Percentiles rank a stretch among this genome's conserved stretches.
Evolutionary conservation across 108 stramenopile genomes (phyloP).

Genomic region (Aureococcus anophagefferens): DNA sequence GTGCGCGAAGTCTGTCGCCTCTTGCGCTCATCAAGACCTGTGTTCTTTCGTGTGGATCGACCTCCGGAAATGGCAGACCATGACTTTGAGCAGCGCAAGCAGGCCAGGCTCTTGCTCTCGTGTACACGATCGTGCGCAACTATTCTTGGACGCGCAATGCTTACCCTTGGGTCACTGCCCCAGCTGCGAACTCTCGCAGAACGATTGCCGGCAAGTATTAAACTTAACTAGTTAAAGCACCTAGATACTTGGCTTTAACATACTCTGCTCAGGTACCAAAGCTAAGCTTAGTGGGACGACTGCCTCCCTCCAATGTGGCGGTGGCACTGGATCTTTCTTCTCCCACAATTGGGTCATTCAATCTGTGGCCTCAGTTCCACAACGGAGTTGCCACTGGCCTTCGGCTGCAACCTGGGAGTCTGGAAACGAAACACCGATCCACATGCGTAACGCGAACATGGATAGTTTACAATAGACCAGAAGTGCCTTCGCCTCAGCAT

Average conservation of each 20-base stretch:
- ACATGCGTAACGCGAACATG: constrained; percentile 73
- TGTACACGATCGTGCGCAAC: constrained; percentile 72
- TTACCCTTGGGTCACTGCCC: constrained; percentile 79
- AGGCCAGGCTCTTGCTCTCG: constrained; percentile 66
- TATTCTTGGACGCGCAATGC: constrained; percentile 86
- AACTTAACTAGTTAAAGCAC: too few species aligned
- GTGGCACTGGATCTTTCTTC: constrained; percentile 63
- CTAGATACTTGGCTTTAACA: too few species aligned
- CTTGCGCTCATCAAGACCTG: constrained; percentile 72
- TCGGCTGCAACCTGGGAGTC: constrained; percentile 38
- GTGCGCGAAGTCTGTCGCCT: constrained; percentile 75
- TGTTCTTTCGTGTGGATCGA: constrained; percentile 64
- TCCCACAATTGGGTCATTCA: constrained; percentile 45
- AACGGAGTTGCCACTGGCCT: constrained; percentile 95
- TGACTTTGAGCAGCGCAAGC: constrained; percentile 72
- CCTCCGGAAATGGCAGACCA: constrained; percentile 75
- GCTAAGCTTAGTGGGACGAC: constrained; percentile 71
- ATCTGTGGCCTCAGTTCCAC: constrained; percentile 95
- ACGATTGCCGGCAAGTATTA: constrained; percentile 50
- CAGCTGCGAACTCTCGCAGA: constrained; percentile 56
- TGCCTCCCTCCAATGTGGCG: constrained; percentile 76
- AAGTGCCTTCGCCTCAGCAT: constrained; percentile 38
- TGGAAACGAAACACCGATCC: neutral
- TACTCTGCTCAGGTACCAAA: constrained; percentile 54
- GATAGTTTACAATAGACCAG: constrained; percentile 84